These are phyloP conservation scores for Panicum virgatum DNA, from an alignment of 202 grass and related monocot species.

Conservation along the genomic window DNA sequence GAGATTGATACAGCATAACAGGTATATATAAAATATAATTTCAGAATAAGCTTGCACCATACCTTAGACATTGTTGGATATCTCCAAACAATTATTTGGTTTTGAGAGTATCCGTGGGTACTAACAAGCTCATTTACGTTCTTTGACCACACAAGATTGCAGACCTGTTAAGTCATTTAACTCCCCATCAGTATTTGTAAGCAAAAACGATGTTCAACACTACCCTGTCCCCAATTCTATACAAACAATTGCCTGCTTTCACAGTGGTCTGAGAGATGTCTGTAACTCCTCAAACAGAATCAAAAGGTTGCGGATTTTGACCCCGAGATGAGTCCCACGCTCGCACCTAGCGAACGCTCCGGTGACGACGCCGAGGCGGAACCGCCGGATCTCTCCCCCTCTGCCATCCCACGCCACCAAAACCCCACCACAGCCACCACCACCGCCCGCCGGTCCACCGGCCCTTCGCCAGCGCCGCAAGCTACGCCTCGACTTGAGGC, in stretches of 20 bases:
- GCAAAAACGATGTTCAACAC: neutral
- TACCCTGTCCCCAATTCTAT: neutral
- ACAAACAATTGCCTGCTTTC: conserved; percentile 1
- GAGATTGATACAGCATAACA: conserved; percentile 23
- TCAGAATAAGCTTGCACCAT: neutral
- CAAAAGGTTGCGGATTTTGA: too few relatives aligned
- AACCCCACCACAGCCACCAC: too few relatives aligned
- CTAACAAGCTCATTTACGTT: conserved; percentile 98
- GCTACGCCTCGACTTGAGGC: too few relatives aligned
- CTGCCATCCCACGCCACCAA: too few relatives aligned
- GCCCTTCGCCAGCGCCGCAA: too few relatives aligned
- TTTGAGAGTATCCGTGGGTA: conserved; percentile 96
- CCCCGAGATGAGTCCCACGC: too few relatives aligned
- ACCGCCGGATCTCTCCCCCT: too few relatives aligned
- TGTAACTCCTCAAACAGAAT: neutral
- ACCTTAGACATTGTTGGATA: conserved; percentile 99
- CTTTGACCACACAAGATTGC: conserved; percentile 98
- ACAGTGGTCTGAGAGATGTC: neutral
- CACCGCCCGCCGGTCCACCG: too few relatives aligned
- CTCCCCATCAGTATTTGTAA: neutral
- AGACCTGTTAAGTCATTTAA: conserved; percentile 62
- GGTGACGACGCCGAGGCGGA: too few relatives aligned
- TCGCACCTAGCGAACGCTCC: too few relatives aligned
- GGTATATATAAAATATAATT: conserved; percentile 15
- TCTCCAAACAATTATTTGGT: conserved; percentile 99